phyloP scores from a whole-genome alignment of 2,329 filamentous ascomycete genomes.

The Boeremia lycopersici region DNA sequence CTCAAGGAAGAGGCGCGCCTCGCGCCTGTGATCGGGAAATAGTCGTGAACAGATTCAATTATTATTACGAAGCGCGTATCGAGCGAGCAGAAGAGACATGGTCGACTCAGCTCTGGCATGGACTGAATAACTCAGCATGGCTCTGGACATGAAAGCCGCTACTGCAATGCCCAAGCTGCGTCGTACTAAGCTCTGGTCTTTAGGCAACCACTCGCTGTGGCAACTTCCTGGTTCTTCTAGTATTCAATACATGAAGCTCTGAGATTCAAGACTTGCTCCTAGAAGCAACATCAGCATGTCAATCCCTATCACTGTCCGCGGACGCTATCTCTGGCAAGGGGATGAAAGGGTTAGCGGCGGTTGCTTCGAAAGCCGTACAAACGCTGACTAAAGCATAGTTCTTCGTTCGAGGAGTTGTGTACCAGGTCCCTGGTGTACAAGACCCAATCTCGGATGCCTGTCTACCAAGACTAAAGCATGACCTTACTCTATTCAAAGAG shows the following conservation, averaged over 20 bases:
- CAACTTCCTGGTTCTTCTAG: background rate
- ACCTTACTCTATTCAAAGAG: constrained; percentile 16
- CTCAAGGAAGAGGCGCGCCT: too few species aligned
- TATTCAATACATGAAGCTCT: background rate
- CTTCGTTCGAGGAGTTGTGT: constrained; percentile 15
- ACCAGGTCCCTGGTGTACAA: constrained; percentile 2
- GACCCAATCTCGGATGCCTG: constrained; percentile 11
- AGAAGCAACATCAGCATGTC: background rate
- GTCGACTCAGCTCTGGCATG: background rate
- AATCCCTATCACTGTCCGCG: constrained; percentile 14
- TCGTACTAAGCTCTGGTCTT: background rate
- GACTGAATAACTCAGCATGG: background rate
- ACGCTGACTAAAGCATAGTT: background rate
- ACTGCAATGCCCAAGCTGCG: background rate
- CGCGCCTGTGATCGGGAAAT: background rate
- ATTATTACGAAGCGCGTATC: too few species aligned
- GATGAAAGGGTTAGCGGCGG: constrained; percentile 2
- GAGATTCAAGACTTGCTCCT: background rate
- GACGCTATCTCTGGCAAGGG: constrained; percentile 16
- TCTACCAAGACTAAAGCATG: constrained; percentile 12
- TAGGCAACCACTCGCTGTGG: constrained; percentile 6
- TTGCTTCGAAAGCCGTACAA: too few species aligned
- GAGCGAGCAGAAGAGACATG: too few species aligned
- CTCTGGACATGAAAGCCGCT: background rate
- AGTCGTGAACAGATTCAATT: background rate